Evolutionary conservation across 371 early-diverging fungal species (phyloP).

Genomic region (Fennellomyces sp.): DNA sequence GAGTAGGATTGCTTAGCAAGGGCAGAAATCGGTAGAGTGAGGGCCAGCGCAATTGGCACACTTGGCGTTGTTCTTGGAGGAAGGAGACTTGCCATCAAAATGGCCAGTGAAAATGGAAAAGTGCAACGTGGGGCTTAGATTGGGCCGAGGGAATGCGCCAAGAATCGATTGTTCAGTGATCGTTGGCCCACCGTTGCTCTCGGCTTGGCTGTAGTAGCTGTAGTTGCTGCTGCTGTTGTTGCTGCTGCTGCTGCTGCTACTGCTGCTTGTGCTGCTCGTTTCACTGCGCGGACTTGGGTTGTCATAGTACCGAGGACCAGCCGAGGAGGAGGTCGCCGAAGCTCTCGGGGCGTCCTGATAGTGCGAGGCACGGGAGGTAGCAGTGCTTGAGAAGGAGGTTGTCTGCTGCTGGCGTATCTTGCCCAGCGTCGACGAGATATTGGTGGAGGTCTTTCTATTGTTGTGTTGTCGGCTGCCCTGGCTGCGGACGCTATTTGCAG

Average conservation of each 20-base stretch:
- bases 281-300: slow-evolving; percentile 3
- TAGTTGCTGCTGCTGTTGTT: background rate
- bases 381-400: background rate
- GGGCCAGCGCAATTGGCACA: slow-evolving; percentile 54
- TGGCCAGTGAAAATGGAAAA: slow-evolving; percentile 37
- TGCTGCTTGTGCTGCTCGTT: background rate
- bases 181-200: slow-evolving; percentile 2
- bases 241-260: background rate
- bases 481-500: slow-evolving; percentile 4
- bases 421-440: background rate
- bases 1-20: slow-evolving; percentile 30
- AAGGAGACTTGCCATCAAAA: slow-evolving; percentile 23
- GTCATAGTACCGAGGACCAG: slow-evolving; percentile 1
- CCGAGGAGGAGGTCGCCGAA: too few relatives aligned
- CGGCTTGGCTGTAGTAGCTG: background rate
- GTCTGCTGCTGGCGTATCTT: slow-evolving; percentile 3
- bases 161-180: slow-evolving; percentile 45
- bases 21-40: slow-evolving; percentile 52
- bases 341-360: background rate
- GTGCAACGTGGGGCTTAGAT: slow-evolving; percentile 49
- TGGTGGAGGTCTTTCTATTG: background rate
- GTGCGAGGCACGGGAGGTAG: background rate
- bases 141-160: slow-evolving; percentile 49
- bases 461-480: background rate
- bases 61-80: slow-evolving; percentile 13